phyloP scores from a whole-genome alignment of 176 grass and related monocot genomes.

The Oryza glumipatula region DNA sequence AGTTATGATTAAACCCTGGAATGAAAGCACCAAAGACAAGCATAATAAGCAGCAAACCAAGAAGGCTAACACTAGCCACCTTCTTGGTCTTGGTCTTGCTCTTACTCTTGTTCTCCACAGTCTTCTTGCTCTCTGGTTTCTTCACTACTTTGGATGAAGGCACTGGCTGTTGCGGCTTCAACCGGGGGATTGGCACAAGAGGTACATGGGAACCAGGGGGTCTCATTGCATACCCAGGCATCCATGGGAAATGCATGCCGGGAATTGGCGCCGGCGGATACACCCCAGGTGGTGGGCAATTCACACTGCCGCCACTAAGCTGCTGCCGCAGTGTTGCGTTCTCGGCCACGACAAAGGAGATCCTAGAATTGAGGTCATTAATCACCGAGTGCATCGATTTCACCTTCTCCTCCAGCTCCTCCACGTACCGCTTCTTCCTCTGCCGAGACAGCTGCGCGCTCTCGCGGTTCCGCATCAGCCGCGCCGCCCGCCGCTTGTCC shows the following conservation, averaged over 20 bases:
- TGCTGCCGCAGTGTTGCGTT: constrained; percentile 78
- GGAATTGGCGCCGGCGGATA: constrained; percentile 55
- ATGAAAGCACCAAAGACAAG: constrained; percentile 65
- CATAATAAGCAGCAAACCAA: constrained; percentile 69
- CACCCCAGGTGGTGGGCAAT: constrained; percentile 49
- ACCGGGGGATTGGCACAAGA: constrained; percentile 83
- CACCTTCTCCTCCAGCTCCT: constrained; percentile 94
- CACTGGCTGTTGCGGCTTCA: constrained; percentile 66
- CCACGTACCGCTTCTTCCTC: constrained; percentile 89
- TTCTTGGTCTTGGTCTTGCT: constrained; percentile 77
- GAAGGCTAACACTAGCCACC: constrained; percentile 80
- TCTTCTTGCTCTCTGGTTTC: constrained; percentile 67
- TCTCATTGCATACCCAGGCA: constrained; percentile 79
- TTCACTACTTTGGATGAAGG: constrained; percentile 57
- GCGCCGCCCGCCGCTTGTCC: constrained; percentile 61
- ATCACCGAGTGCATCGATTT: constrained; percentile 86
- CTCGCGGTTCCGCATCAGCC: constrained; percentile 89
- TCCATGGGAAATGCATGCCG: constrained; percentile 83
- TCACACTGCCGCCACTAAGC: constrained; percentile 43
- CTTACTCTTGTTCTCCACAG: constrained; percentile 49
- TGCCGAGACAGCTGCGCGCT: constrained; percentile 96
- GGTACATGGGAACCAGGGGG: constrained; percentile 74
- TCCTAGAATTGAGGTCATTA: constrained; percentile 81
- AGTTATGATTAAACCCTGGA: constrained; percentile 55
- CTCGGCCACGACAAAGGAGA: constrained; percentile 80